Conservation (phyloP, 805 yeast species). For the Wickerhamomyces ciferrii region DNA sequence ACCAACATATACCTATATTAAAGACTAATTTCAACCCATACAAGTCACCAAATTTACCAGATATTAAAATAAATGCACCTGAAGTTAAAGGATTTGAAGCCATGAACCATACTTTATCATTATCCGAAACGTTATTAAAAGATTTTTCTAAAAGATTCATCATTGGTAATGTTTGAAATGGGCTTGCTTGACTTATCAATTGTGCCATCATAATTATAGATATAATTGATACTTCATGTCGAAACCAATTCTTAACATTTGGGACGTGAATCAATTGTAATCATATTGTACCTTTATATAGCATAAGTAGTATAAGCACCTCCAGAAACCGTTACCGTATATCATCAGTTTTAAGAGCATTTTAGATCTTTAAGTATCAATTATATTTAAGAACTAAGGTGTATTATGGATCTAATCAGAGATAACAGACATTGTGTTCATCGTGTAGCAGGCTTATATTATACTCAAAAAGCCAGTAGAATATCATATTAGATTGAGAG, state of each 20-base stretch:
- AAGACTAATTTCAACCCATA: conserved; percentile 55
- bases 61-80: conserved; percentile 65
- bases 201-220: conserved; percentile 29
- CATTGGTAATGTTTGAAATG: conserved; percentile 31
- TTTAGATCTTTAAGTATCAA: no score
- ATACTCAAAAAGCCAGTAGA: no score
- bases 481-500: no score
- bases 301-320: no score
- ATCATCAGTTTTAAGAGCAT: no score
- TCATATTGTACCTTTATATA: neutral
- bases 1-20: conserved; percentile 50
- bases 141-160: conserved; percentile 27
- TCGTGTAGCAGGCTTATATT: no score
- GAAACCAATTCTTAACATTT: conserved; percentile 3
- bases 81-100: conserved; percentile 68
- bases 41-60: conserved; percentile 70
- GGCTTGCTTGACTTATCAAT: conserved; percentile 34
- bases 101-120: conserved; percentile 53
- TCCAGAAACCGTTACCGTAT: no score
- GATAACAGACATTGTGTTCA: no score
- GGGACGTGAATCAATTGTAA: conserved; percentile 12
- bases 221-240: conserved; percentile 25
- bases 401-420: no score
- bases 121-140: conserved; percentile 23
- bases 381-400: no score